phyloP scores from a whole-genome alignment of 805 yeast species.

The Candida caryicola region DNA sequence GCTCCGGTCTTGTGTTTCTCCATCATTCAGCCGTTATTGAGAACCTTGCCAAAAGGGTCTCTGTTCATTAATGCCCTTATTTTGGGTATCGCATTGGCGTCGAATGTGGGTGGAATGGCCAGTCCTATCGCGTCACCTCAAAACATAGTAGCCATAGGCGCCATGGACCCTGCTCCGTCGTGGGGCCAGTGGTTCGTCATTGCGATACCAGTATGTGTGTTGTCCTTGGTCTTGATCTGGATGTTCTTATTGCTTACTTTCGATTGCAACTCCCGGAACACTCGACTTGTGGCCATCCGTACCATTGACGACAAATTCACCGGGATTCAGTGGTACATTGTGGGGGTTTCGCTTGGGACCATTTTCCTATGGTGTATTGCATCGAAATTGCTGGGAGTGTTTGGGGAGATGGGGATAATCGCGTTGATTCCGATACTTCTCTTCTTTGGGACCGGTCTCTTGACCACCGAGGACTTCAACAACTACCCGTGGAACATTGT shows the following conservation, averaged over 20 bases:
- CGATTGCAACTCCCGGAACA: conserved; percentile 47
- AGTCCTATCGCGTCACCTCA: conserved; percentile 56
- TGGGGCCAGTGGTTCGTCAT: conserved; percentile 60
- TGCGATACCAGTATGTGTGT: conserved; percentile 45
- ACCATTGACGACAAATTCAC: conserved; percentile 66
- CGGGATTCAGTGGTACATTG: conserved; percentile 70
- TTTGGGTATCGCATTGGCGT: conserved; percentile 49
- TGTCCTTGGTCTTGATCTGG: conserved; percentile 43
- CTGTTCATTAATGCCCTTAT: conserved; percentile 40
- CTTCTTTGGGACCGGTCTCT: conserved; percentile 87
- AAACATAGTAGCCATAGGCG: conserved; percentile 52
- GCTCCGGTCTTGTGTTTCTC: conserved; percentile 55
- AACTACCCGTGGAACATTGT: conserved; percentile 97
- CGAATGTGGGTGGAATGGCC: conserved; percentile 55
- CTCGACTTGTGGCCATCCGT: conserved; percentile 54
- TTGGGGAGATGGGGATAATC: conserved; percentile 97
- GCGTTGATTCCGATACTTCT: conserved; percentile 86
- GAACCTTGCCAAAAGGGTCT: conserved; percentile 42
- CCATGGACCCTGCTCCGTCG: conserved; percentile 50
- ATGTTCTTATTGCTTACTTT: conserved; percentile 54
- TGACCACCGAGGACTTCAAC: conserved; percentile 88
- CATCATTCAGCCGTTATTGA: conserved; percentile 47
- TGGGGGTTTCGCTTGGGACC: conserved; percentile 63
- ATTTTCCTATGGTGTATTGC: conserved; percentile 89
- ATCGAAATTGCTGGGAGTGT: conserved; percentile 61